These are phyloP conservation scores for Trypanosoma cruzi DNA, from an alignment of 208 protist species.

Conservation along the genomic window DNA sequence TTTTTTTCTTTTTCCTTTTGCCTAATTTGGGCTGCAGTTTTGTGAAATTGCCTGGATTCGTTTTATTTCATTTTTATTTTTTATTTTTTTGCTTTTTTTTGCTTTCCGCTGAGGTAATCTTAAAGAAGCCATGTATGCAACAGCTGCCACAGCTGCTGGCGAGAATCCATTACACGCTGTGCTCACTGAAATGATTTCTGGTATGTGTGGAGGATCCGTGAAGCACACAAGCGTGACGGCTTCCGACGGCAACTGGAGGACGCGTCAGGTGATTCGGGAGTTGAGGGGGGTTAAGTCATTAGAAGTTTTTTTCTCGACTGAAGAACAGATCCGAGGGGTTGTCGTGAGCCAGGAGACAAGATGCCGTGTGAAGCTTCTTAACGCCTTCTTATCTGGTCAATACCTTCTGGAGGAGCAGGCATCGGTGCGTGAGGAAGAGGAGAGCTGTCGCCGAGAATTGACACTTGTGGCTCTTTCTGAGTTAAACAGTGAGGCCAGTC, in stretches of 20 bases:
- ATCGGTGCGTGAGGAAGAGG: constrained; percentile 37
- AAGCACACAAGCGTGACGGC: not conserved
- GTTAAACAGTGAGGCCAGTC: constrained; percentile 4
- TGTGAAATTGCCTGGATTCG: not conserved
- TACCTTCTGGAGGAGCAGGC: constrained; percentile 47
- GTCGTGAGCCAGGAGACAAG: constrained; percentile 57
- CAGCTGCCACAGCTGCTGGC: constrained; percentile 23
- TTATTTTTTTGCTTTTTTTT: not conserved
- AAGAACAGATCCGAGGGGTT: constrained; percentile 53
- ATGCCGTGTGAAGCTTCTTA: constrained; percentile 46
- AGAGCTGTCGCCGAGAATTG: constrained; percentile 17
- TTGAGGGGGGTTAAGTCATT: constrained; percentile 43
- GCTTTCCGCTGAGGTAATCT: not conserved
- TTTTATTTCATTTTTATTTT: constrained; percentile 14
- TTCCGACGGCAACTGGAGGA: constrained; percentile 41
- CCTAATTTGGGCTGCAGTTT: not conserved
- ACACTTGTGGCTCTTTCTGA: not conserved
- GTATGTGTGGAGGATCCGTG: not conserved
- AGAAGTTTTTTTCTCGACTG: constrained; percentile 31
- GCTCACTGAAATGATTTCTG: constrained; percentile 27
- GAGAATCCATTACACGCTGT: constrained; percentile 25
- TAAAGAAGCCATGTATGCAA: constrained; percentile 6
- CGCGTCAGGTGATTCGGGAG: constrained; percentile 58
- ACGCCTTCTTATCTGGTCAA: constrained; percentile 37
- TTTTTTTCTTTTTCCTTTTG: not conserved